phyloP scores from a whole-genome alignment of 192 early-diverging fungal species.

The Globomyces pollinis-pini region DNA sequence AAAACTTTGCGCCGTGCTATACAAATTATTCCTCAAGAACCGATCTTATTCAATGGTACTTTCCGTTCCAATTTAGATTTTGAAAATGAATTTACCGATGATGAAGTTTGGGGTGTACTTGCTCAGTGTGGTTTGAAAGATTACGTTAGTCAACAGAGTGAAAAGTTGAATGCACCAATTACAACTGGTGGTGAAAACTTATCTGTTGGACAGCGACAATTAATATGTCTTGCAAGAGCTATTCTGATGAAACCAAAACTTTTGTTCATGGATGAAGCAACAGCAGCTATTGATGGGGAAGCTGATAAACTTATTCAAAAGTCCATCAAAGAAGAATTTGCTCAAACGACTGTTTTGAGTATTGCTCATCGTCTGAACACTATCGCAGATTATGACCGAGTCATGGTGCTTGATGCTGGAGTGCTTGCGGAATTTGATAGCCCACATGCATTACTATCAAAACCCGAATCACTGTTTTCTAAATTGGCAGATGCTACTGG shows the following conservation, averaged over 20 bases:
- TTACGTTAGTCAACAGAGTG: slow-evolving; percentile 47
- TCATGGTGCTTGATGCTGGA: slow-evolving; percentile 67
- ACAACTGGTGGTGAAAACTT: slow-evolving; percentile 62
- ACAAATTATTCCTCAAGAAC: slow-evolving; percentile 20
- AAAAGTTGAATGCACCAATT: slow-evolving; percentile 63
- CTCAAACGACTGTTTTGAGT: slow-evolving; percentile 50
- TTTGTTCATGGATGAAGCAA: slow-evolving; percentile 46
- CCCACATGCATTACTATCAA: slow-evolving; percentile 3
- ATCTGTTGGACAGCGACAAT: slow-evolving; percentile 53
- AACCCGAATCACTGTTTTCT: background rate
- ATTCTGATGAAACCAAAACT: slow-evolving; percentile 41
- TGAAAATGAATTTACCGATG: slow-evolving; percentile 45
- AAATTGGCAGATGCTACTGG: background rate
- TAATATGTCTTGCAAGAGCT: slow-evolving; percentile 51
- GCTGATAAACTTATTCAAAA: slow-evolving; percentile 13
- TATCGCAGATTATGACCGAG: slow-evolving; percentile 45
- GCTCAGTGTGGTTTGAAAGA: slow-evolving; percentile 59
- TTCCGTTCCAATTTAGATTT: slow-evolving; percentile 58
- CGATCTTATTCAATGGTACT: background rate
- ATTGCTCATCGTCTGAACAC: slow-evolving; percentile 72
- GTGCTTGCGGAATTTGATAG: slow-evolving; percentile 63
- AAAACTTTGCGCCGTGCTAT: slow-evolving; percentile 12
- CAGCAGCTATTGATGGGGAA: slow-evolving; percentile 6
- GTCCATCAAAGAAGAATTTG: slow-evolving; percentile 21
- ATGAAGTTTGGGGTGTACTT: slow-evolving; percentile 61